These are phyloP conservation scores for Geosmithia morbida DNA, from an alignment of 2,329 filamentous ascomycete genomes.

Conservation along the genomic window DNA sequence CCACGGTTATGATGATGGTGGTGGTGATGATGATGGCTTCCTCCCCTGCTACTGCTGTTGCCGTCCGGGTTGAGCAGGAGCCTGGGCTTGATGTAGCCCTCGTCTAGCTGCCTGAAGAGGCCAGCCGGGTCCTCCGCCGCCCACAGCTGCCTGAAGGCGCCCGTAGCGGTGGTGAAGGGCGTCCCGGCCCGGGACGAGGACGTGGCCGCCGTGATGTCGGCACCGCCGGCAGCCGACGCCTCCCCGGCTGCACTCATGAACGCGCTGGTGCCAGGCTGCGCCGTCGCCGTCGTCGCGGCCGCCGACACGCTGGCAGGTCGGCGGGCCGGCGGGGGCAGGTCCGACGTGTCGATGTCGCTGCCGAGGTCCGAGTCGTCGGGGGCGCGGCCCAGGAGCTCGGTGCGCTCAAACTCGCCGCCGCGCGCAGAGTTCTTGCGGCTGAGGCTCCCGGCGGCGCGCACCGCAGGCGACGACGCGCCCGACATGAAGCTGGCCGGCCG, in stretches of 20 bases:
- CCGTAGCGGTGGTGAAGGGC: slow-evolving; percentile 56
- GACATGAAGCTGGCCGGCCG: slow-evolving; percentile 35
- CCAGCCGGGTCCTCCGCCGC: slow-evolving; percentile 79
- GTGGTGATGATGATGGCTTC: not conserved
- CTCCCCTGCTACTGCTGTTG: slow-evolving; percentile 6
- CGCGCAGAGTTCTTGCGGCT: slow-evolving; percentile 36
- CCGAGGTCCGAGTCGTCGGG: slow-evolving; percentile 44
- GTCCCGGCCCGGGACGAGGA: slow-evolving; percentile 5
- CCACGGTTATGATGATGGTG: not conserved
- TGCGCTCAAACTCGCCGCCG: slow-evolving; percentile 34
- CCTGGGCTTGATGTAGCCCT: slow-evolving; percentile 90
- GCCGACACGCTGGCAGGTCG: slow-evolving; percentile 18
- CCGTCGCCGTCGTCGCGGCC: slow-evolving; percentile 9
- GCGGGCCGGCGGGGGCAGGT: slow-evolving; percentile 47
- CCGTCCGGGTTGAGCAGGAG: slow-evolving; percentile 61
- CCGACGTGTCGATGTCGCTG: slow-evolving; percentile 51
- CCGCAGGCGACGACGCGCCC: slow-evolving; percentile 34
- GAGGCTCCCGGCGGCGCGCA: slow-evolving; percentile 19
- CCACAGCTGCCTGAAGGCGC: slow-evolving; percentile 67
- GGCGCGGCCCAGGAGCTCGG: slow-evolving; percentile 36
- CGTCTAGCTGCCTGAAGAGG: slow-evolving; percentile 83
- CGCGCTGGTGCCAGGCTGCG: slow-evolving; percentile 10
- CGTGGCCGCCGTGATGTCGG: slow-evolving; percentile 3
- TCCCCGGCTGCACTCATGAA: slow-evolving; percentile 15
- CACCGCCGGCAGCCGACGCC: slow-evolving; percentile 5